Evolutionary conservation across 2,329 filamentous ascomycete genomes (phyloP), one percentile per base, ranked within the genome.

Genomic region (Sordariomycetes sp.): DNA sequence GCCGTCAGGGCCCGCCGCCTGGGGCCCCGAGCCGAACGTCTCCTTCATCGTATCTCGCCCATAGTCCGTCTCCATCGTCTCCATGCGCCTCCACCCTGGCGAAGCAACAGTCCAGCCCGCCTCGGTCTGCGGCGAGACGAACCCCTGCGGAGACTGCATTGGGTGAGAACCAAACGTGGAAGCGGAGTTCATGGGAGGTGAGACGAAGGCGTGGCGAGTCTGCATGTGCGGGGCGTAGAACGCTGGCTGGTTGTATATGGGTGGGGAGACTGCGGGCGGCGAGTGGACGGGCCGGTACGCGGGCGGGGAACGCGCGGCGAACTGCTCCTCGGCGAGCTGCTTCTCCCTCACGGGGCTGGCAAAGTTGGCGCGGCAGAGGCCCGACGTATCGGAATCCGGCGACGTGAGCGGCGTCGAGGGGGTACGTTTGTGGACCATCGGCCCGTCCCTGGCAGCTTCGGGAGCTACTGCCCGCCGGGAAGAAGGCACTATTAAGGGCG

Each of bases 11-110:
- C 28, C n/a, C 5, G 10, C n/a, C 20, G 32, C n/a, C 24, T 18
- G 34, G 7, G 32, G 24, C 6, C 24, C 14, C 14, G 46, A 37
- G 10, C 46, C 55, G 24, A 53, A 40, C n/a, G 48, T 25, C 55
- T 53, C 46, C 48, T 57, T 57, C 55, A 57, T 57, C n/a, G 55
- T 57, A 35, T 57, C 55, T 20, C 48, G 32, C 20, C 55, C 55
- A 20, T 57, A 57, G 11, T 53, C 25, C 10, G n/a, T 3, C 55
- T 57, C 55, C n/a, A 57, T 28, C 46, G 46, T 50, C 46, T 46
- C 46, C n/a, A 8, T 24, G 20, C 22, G 8, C 46, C 46, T 50
- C 3, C 20, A 11, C 20, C 22, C 46, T 11, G 46, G 8, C 46
- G 46, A 50, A n/a, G 43, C n/a, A 50, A 20, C 20, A 1, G 46